Base-by-base conservation (phyloP, 305 asterid genomes). In the Fraxinus velutina region DNA sequence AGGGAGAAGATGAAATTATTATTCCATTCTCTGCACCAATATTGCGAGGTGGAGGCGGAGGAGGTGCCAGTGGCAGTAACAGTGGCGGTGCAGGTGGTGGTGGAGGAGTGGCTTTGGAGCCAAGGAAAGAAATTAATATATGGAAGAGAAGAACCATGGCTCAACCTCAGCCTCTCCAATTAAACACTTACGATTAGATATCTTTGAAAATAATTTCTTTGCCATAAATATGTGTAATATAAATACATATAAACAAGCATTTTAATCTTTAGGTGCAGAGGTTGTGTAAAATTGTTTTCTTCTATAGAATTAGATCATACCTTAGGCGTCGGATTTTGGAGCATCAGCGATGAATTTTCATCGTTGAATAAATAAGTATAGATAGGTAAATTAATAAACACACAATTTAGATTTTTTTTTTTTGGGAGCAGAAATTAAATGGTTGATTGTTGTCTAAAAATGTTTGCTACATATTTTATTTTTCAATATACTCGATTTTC, bases 121-220 rank as follows among this genome's bases (percentile, higher is more conserved):
- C 94, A 77, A 92, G 88, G 83, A 93, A 89, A 85, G 98, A 95
- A 84, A 90, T 93, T 52, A 93, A 87, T 86, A 78, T 91, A 86
- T 91, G 94, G 94, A 91, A 83, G 39, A 88, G 92, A 80, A 86
- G 94, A 87, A 87, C 90, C 9, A 82, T 87, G 89, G 80, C 89
- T 78, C 89, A 83, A 80, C 91, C 90, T 9, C 83, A 82, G 83
- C 91, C 91, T 19, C 90, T 91, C 73, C 88, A 84, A 57, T 32
- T 89, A 4, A 82, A 81, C 77, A 19, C 13, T 1, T 30, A 29
- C 15, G 74, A 27, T 68, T 68, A 30, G 12, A 64, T 2, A 66
- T 6, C 0, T 57, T 17, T 60, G 12, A 57, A 57, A 19, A 57
- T 19, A 47, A 47, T 47, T 47, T 47, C 19, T 47, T 47, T 47